Conservation (phyloP, 2,329 filamentous ascomycete species). For the Cladosporium sp. region DNA sequence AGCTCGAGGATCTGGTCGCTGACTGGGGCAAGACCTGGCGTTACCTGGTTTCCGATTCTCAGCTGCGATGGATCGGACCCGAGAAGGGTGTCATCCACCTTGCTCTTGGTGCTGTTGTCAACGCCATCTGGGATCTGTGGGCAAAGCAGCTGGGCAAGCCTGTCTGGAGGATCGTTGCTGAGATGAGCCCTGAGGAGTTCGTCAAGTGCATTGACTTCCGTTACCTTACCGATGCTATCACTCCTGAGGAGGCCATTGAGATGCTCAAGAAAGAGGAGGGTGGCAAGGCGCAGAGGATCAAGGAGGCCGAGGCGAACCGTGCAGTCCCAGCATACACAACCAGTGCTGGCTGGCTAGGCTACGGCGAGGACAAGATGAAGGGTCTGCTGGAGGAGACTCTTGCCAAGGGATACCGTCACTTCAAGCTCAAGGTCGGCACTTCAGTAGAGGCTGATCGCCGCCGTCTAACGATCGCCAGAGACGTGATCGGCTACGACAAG, state of each 20-base stretch:
- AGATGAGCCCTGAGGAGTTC: conserved; percentile 86
- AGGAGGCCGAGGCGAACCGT: conserved; percentile 70
- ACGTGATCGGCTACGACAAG: conserved; percentile 78
- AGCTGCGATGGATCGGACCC: conserved; percentile 90
- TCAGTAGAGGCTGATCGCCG: conserved; percentile 70
- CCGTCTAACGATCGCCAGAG: conserved; percentile 71
- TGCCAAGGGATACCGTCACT: conserved; percentile 75
- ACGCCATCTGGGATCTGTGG: conserved; percentile 95
- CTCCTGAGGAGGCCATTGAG: conserved; percentile 75
- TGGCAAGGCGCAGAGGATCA: conserved; percentile 70
- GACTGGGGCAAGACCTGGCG: conserved; percentile 91
- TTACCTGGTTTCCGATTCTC: conserved; percentile 85
- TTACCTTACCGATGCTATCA: conserved; percentile 92
- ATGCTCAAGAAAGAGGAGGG: conserved; percentile 67
- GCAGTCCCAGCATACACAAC: conserved; percentile 92
- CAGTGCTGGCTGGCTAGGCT: conserved; percentile 88
- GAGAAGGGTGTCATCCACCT: conserved; percentile 95
- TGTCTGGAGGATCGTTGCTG: conserved; percentile 85
- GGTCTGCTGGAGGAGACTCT: conserved; percentile 72
- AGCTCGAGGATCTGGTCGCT: conserved; percentile 72
- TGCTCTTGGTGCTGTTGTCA: conserved; percentile 83
- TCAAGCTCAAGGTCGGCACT: conserved; percentile 87
- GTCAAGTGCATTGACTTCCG: conserved; percentile 90
- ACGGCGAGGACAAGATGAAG: conserved; percentile 85
- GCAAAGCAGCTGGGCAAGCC: conserved; percentile 83